Evolutionary conservation across 2,329 filamentous ascomycete species (phyloP), one percentile per base, ranked within the genome.

Genomic region (Thelonectria rubi): DNA sequence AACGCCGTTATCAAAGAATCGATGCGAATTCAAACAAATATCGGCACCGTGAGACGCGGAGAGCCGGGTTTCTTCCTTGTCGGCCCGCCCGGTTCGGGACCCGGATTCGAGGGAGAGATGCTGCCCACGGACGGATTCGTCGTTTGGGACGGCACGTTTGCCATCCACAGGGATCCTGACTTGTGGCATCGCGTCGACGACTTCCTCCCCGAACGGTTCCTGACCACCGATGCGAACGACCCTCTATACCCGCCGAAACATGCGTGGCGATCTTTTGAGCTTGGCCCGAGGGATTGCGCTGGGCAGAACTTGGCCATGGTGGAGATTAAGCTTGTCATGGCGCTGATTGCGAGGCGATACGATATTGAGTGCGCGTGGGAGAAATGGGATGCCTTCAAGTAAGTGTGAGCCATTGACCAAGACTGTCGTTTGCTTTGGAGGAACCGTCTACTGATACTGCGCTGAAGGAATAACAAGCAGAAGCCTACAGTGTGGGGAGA

Each of bases 281-380:
- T 81, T 18, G 85, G 85, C 0, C 81, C 81, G 3, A 72, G 86
- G 10, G 83, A 81, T 45, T 88, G 86, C 62, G 81, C 88, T 34
- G 86, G 85, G 0, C 81, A 87, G 72, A 48, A 84, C 62, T 74
- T 88, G 46, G 86, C 82, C 3, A 78, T 84, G 72, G 76, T 83
- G 11, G 66, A 68, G 37, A 51, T 68, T 10, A 68, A 65, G 21
- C 11, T 68, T n/a, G 47, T 46, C 7, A 42, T 60, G 42, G 54
- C 47, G 2, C 45, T 69, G 3, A 34, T 59, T n/a, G 64, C 24
- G 14, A 66, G 66, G 46, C 63, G 61, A 6, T 68, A 67, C 30
- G 66, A 68, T 42, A 18, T 68, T 20, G 58, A 69, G 34, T 58
- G 55, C 20, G 62, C 58, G 6, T 68, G 66, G 64, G 66, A 67